phyloP scores from a whole-genome alignment of 2,329 filamentous ascomycete species.

The Thermomyces lanuginosus region DNA sequence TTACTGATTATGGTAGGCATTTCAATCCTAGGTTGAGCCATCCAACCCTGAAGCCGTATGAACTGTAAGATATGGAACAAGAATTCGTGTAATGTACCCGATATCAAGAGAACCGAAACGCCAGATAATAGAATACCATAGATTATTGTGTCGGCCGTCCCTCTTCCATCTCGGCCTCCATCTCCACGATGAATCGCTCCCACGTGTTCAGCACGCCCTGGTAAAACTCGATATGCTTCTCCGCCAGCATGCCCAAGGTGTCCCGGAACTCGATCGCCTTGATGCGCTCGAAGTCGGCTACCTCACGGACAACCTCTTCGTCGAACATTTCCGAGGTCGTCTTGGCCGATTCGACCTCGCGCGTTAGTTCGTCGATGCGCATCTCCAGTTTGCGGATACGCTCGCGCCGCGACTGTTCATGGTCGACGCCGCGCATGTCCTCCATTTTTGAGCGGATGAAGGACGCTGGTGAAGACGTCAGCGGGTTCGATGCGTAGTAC shows the following conservation, averaged over 20 bases:
- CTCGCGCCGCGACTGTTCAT: constrained; percentile 78
- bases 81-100: too few relatives aligned
- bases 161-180: constrained; percentile 72
- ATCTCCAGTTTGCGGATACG: constrained; percentile 79
- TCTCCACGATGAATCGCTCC: constrained; percentile 78
- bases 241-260: constrained; percentile 66
- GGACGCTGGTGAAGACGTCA: constrained; percentile 53
- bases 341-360: constrained; percentile 75
- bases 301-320: constrained; percentile 86
- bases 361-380: constrained; percentile 77
- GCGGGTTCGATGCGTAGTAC: constrained; percentile 38
- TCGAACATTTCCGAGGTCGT: constrained; percentile 84
- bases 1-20: too few relatives aligned
- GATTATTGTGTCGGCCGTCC: too few relatives aligned
- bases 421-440: constrained; percentile 89
- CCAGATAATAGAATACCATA: too few relatives aligned
- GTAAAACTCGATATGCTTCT: constrained; percentile 79
- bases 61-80: too few relatives aligned
- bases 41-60: too few relatives aligned
- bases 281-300: constrained; percentile 88
- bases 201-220: constrained; percentile 62
- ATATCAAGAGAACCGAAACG: too few relatives aligned
- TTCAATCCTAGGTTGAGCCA: too few relatives aligned
- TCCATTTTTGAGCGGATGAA: constrained; percentile 92
- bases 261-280: constrained; percentile 85